These are phyloP conservation scores for Scedosporium aurantiacum DNA, from an alignment of 2,329 filamentous ascomycete genomes.

Conservation along the genomic window DNA sequence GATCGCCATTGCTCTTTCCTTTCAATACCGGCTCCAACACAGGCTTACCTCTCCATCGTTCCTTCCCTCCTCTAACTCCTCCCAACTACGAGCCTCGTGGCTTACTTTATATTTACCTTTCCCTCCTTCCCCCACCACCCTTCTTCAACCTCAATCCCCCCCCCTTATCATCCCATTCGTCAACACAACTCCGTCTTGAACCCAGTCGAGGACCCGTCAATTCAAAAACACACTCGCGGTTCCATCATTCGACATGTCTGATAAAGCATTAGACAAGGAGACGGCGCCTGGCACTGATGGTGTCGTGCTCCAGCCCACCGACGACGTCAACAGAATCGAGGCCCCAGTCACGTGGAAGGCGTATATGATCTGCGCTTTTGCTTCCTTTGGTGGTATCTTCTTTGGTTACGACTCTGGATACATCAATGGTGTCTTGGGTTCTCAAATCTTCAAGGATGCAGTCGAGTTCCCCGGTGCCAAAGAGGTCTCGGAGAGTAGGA, in stretches of 20 bases:
- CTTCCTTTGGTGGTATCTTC: conserved; percentile 63
- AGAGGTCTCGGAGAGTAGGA: conserved; percentile 28
- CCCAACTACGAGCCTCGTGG: not conserved
- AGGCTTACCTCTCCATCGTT: not conserved
- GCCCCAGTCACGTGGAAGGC: conserved; percentile 59
- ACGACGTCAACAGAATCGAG: conserved; percentile 50
- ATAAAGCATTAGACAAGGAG: conserved; percentile 3
- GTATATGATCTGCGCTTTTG: conserved; percentile 59
- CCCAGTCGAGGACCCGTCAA: not conserved
- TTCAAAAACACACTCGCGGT: not conserved
- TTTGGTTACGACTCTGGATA: conserved; percentile 73
- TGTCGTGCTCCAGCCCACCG: conserved; percentile 27
- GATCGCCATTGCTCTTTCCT: not conserved
- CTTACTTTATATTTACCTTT: not conserved
- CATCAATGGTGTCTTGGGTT: conserved; percentile 54
- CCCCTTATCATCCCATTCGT: not conserved
- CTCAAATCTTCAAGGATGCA: conserved; percentile 37
- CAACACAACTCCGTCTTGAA: not conserved
- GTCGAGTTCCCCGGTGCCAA: conserved; percentile 31
- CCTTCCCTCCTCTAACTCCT: not conserved
- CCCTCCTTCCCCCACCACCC: not conserved
- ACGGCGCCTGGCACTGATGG: not conserved
- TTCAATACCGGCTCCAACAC: not conserved
- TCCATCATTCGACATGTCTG: conserved; percentile 1
- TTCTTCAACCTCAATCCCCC: not conserved